A percentile compares a stretch with the other conserved stretches of the same genome.
Conservation (phyloP, 805 yeast genomes). For the Monosporozyma aerobia region DNA sequence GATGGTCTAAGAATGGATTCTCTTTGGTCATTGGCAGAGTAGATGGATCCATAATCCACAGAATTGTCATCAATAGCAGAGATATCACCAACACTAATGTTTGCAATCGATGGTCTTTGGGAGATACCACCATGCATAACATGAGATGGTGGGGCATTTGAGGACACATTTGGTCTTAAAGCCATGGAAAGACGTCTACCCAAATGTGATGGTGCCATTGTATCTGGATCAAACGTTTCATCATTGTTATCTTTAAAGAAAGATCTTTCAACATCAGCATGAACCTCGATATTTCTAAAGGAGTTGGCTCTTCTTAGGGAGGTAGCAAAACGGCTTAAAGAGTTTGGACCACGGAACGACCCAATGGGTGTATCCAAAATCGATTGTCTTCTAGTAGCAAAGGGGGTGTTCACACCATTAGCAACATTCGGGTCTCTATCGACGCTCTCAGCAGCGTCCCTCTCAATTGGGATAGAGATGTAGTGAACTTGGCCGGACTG, state of each 20-base stretch:
- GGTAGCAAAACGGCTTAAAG: constrained; percentile 69
- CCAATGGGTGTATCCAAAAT: constrained; percentile 41
- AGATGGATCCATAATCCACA: constrained; percentile 36
- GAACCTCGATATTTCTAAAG: constrained; percentile 45
- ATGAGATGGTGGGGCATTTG: constrained; percentile 7
- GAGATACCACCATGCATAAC: constrained; percentile 8
- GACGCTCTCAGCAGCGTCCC: not conserved
- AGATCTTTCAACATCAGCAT: constrained; percentile 40
- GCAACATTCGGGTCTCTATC: not conserved
- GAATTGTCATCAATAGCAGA: constrained; percentile 11
- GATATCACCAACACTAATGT: constrained; percentile 2
- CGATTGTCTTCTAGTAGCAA: constrained; percentile 28
- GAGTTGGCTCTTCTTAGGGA: constrained; percentile 75
- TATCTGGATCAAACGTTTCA: constrained; percentile 58
- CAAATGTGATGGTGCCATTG: constrained; percentile 52
- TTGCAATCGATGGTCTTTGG: constrained; percentile 6
- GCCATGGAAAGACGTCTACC: constrained; percentile 53
- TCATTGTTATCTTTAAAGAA: constrained; percentile 53
- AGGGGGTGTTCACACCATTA: not conserved
- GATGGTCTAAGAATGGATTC: constrained; percentile 29
- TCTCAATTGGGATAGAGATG: constrained; percentile 1
- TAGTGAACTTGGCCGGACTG: not conserved
- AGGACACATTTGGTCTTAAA: constrained; percentile 5
- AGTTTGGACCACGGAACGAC: constrained; percentile 56
- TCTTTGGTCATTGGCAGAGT: constrained; percentile 3